Evolutionary conservation across 129 eudicot genomes (phyloP).

Genomic region (Glebionis coronaria): DNA sequence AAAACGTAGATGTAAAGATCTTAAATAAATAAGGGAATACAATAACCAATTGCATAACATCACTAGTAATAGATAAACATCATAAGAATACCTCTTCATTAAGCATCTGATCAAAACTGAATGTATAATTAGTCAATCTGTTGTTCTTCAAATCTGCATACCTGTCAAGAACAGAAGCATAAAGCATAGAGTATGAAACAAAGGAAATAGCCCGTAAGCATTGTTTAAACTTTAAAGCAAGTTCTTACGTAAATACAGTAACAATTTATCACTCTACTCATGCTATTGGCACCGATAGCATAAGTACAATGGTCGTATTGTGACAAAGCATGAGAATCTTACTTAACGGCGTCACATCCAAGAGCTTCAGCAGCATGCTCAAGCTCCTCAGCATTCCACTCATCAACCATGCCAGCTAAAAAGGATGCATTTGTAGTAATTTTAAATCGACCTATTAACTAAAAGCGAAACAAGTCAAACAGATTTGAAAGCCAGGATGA

Average conservation of each 20-base stretch:
- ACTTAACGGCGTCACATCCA: background rate
- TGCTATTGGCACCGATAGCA: background rate
- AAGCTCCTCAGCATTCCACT: background rate
- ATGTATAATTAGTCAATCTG: background rate
- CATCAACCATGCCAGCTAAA: constrained; percentile 1
- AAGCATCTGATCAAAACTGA: background rate
- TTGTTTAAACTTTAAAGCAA: background rate
- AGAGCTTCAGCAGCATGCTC: constrained; percentile 2
- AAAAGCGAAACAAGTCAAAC: background rate
- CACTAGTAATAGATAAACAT: no score
- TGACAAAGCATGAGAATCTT: background rate
- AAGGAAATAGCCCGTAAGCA: background rate
- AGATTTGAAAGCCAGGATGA: background rate
- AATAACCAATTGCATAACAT: no score
- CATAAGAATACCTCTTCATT: background rate
- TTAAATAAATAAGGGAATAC: background rate
- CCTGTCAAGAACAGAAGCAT: background rate
- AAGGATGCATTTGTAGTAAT: background rate
- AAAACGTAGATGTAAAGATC: no score
- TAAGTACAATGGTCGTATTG: background rate
- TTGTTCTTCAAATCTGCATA: constrained; percentile 3
- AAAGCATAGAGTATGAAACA: background rate
- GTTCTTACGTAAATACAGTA: background rate
- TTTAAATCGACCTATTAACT: background rate
- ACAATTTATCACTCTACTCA: no score